Conservation (phyloP, 2,329 filamentous ascomycete genomes). For the Colletotrichum endophyticum region DNA sequence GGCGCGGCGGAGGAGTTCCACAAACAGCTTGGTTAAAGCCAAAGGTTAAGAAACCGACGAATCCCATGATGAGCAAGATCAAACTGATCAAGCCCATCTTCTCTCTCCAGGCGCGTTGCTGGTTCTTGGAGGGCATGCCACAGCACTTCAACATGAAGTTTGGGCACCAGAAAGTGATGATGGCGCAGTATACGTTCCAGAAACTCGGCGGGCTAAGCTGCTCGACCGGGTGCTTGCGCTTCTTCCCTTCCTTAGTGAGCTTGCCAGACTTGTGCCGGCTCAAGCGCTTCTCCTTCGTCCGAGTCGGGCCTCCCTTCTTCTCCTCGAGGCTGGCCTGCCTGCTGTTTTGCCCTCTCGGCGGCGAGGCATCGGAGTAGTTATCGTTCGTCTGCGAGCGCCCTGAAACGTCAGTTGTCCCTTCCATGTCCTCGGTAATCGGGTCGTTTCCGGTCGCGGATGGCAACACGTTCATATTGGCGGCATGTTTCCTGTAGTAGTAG, state of each 20-base stretch:
- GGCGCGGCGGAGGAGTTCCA: constrained; percentile 70
- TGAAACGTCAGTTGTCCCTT: constrained; percentile 65
- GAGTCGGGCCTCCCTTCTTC: constrained; percentile 37
- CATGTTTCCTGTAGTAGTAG: constrained; percentile 95
- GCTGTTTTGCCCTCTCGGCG: constrained; percentile 33
- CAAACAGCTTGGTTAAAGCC: constrained; percentile 94
- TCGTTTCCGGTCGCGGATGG: constrained; percentile 95
- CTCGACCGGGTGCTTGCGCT: constrained; percentile 61
- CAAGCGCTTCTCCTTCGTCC: constrained; percentile 38
- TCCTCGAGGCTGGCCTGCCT: constrained; percentile 36
- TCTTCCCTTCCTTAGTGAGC: constrained; percentile 63
- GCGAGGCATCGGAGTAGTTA: constrained; percentile 45
- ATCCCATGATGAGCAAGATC: constrained; percentile 83
- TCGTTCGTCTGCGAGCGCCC: constrained; percentile 45
- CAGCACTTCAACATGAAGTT: constrained; percentile 85
- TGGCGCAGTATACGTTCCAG: constrained; percentile 95
- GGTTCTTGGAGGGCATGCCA: constrained; percentile 82
- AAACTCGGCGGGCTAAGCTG: constrained; percentile 80
- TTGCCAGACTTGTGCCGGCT: constrained; percentile 61
- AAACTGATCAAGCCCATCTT: constrained; percentile 97
- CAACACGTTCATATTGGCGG: constrained; percentile 87
- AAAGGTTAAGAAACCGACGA: constrained; percentile 95
- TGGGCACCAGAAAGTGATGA: constrained; percentile 94
- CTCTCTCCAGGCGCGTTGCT: constrained; percentile 93
- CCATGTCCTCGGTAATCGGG: constrained; percentile 80